These are phyloP conservation scores for Xylariomycetidae sp. DNA, from an alignment of 2,329 filamentous ascomycete genomes.

Conservation along the genomic window DNA sequence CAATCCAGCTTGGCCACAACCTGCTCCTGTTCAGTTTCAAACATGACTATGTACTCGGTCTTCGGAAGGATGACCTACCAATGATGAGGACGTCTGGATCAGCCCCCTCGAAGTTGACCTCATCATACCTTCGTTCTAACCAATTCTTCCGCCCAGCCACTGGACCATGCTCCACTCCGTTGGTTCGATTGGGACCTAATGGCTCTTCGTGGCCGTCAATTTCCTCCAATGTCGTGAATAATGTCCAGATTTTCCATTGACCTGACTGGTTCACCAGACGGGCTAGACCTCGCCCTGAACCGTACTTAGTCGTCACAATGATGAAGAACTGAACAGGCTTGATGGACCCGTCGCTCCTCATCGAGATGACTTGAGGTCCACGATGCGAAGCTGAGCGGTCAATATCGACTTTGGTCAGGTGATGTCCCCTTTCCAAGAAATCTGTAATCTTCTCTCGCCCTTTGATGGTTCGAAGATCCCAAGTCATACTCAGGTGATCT, in stretches of 20 bases:
- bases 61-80: slow-evolving; percentile 31
- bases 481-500: slow-evolving; percentile 52
- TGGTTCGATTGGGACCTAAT: slow-evolving; percentile 34
- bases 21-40: too few relatives aligned
- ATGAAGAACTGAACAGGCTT: slow-evolving; percentile 48
- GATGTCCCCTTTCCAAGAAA: slow-evolving; percentile 26
- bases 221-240: slow-evolving; percentile 46
- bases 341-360: slow-evolving; percentile 39
- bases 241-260: slow-evolving; percentile 51
- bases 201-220: slow-evolving; percentile 42
- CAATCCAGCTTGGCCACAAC: slow-evolving; percentile 52
- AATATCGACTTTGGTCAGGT: slow-evolving; percentile 32
- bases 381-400: slow-evolving; percentile 35
- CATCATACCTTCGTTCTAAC: slow-evolving; percentile 42
- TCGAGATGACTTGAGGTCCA: slow-evolving; percentile 33
- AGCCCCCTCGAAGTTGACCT: slow-evolving; percentile 40
- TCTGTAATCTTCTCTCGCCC: slow-evolving; percentile 35
- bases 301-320: slow-evolving; percentile 39
- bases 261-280: slow-evolving; percentile 36
- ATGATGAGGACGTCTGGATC: slow-evolving; percentile 53
- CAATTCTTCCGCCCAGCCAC: slow-evolving; percentile 46
- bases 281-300: slow-evolving; percentile 45
- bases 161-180: slow-evolving; percentile 45
- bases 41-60: too few relatives aligned
- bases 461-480: slow-evolving; percentile 52